Evolutionary conservation across 2,329 filamentous ascomycete species (phyloP).

Genomic region (Pseudogymnoascus sp.): DNA sequence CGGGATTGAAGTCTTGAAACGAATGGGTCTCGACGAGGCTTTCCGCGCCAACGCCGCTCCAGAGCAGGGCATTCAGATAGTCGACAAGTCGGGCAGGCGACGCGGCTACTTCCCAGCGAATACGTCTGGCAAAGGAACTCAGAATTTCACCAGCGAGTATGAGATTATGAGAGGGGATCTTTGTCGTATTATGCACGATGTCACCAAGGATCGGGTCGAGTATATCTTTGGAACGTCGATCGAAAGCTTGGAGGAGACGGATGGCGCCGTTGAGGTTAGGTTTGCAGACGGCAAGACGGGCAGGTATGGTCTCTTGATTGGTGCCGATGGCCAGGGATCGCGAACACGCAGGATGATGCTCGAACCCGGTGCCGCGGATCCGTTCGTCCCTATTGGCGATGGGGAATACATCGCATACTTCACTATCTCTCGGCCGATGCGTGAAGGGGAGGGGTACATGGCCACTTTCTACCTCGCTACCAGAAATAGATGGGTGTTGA

Average conservation of each 20-base stretch:
- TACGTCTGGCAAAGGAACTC: slow-evolving; percentile 18
- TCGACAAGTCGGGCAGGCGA: slow-evolving; percentile 34
- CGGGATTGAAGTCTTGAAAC: slow-evolving; percentile 42
- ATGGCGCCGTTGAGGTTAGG: slow-evolving; percentile 29
- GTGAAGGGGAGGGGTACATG: slow-evolving; percentile 29
- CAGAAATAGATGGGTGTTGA: slow-evolving; percentile 33
- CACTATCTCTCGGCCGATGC: slow-evolving; percentile 27
- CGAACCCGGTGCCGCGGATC: slow-evolving; percentile 15
- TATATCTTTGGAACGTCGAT: slow-evolving; percentile 31
- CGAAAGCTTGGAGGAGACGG: slow-evolving; percentile 22
- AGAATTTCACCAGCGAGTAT: slow-evolving; percentile 36
- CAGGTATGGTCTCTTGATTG: slow-evolving; percentile 45
- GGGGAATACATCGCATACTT: slow-evolving; percentile 32
- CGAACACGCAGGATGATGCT: slow-evolving; percentile 39
- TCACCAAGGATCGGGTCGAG: slow-evolving; percentile 24
- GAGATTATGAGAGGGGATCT: slow-evolving; percentile 41
- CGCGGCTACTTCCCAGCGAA: slow-evolving; percentile 36
- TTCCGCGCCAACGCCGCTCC: slow-evolving; percentile 37
- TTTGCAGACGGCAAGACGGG: slow-evolving; percentile 38
- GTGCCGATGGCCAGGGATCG: slow-evolving; percentile 48
- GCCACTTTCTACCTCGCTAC: slow-evolving; percentile 34
- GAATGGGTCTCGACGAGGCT: slow-evolving; percentile 43
- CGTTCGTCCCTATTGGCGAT: slow-evolving; percentile 18
- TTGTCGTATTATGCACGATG: slow-evolving; percentile 33
- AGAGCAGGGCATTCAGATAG: slow-evolving; percentile 40